phyloP scores from a whole-genome alignment of 345 rosid genomes.

The Rubroshorea leprosula region DNA sequence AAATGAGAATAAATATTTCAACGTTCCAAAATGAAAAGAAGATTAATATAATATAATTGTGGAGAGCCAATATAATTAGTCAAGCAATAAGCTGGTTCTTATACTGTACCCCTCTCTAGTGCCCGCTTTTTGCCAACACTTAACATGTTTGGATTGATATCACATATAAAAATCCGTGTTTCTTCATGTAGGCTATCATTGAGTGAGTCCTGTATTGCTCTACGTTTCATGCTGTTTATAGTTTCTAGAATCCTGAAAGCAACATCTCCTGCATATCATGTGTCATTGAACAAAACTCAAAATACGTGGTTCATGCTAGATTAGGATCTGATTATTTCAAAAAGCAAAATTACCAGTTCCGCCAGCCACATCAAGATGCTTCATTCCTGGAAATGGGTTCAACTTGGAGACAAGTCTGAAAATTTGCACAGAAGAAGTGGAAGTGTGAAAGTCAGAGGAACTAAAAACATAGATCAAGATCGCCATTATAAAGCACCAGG shows the following conservation, averaged over 20 bases:
- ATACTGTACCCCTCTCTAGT: constrained; percentile 59
- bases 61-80: constrained; percentile 1
- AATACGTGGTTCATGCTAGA: too few species aligned
- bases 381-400: constrained; percentile 91
- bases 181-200: constrained; percentile 62
- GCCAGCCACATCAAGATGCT: constrained; percentile 98
- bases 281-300: constrained; percentile 11
- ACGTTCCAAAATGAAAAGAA: background rate
- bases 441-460: constrained; percentile 9
- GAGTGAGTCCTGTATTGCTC: constrained; percentile 51
- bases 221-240: constrained; percentile 45
- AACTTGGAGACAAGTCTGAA: constrained; percentile 76
- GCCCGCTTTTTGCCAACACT: constrained; percentile 80
- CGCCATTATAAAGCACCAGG: background rate
- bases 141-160: constrained; percentile 89
- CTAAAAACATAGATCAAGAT: constrained; percentile 6
- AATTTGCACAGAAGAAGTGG: constrained; percentile 9
- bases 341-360: constrained; percentile 59
- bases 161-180: constrained; percentile 80
- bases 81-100: background rate
- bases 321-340: background rate
- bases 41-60: background rate
- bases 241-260: constrained; percentile 78
- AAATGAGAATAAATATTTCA: background rate
- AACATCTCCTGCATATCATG: constrained; percentile 72